phyloP scores from a whole-genome alignment of 2,329 filamentous ascomycete genomes.

The Huntiella savannae region DNA sequence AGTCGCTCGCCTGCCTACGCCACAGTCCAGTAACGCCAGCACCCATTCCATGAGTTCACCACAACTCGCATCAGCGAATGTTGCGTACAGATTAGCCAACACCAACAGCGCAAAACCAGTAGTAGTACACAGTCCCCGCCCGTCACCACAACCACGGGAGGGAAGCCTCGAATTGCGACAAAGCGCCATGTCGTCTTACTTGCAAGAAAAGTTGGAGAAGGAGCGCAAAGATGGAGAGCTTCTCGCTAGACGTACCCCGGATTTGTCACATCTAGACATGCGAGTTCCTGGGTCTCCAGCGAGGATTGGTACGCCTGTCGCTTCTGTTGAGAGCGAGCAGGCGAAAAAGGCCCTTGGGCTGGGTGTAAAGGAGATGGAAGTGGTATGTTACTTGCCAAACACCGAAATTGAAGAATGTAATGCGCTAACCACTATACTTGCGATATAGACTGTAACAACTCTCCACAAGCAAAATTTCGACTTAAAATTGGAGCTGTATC shows the following conservation, averaged over 20 bases:
- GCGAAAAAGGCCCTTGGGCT: conserved; percentile 30
- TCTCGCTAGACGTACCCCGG: conserved; percentile 7
- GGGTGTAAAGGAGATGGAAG: conserved; percentile 49
- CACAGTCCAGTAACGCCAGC: conserved; percentile 24
- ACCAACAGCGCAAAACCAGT: conserved; percentile 19
- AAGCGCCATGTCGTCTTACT: conserved; percentile 27
- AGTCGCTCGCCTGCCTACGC: conserved; percentile 15
- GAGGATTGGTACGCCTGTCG: conserved; percentile 7
- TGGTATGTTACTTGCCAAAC: conserved; percentile 23
- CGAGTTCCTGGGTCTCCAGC: conserved; percentile 7
- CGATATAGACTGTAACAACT: conserved; percentile 38
- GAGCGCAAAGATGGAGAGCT: conserved; percentile 18
- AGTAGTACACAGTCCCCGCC: conserved; percentile 20
- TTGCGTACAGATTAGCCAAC: conserved; percentile 22
- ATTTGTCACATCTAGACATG: conserved; percentile 6
- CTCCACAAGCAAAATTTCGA: conserved; percentile 62
- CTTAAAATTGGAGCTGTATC: conserved; percentile 53
- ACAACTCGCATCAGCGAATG: conserved; percentile 19
- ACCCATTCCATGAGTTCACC: conserved; percentile 22
- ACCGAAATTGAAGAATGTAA: conserved; percentile 3
- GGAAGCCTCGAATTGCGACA: conserved; percentile 23
- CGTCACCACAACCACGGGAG: conserved; percentile 24
- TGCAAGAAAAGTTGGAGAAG: conserved; percentile 35
- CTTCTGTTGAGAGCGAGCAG: conserved; percentile 17
- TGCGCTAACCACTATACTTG: conserved; percentile 6